Evolutionary conservation across 2,329 filamentous ascomycete genomes (phyloP), one percentile per base, ranked within the genome.

Genomic region (Graphiopsis chlorocephala): DNA sequence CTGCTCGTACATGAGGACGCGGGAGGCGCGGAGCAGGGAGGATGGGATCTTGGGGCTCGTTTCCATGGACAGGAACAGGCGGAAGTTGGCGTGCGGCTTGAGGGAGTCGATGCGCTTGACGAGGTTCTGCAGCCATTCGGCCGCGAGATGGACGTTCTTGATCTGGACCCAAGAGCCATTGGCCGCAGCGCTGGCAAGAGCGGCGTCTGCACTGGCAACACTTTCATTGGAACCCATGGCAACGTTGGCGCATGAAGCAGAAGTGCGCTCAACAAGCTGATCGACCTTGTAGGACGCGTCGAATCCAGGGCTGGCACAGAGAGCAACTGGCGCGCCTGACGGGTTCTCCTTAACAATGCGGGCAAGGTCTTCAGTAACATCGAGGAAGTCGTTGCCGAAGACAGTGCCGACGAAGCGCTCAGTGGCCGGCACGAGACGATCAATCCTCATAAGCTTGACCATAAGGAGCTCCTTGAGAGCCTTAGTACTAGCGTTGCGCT

Each of bases 221-320:
- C 93, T 92, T 82, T 99, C 95, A 74, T 96, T 96, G 53, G 95
- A 98, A 74, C 95, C 95, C 95, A 99, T 99, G 72, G 96, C 96
- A 74, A 99, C 97, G 78, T 97, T 97, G 65, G 93, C 93, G 80
- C 95, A 99, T 63, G 86, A 88, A 60, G 92, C 89, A 65, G 87
- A 86, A 77, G 88, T 89, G 70, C 92, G 87, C 78, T 97, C 92
- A 31, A 98, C 96, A 62, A 99, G 84, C 67, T 89, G 92, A 77
- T 99, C 95, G 66, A 99, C 95, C 83, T 99, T 99, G 87, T 98
- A 99, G 76, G 92, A 97, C 62, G 96, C 96, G 78, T 99, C 95
- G 76, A 99, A 99, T 42, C 95, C 95, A 66, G 94, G 93, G 73
- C 90, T 97, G 6, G 95, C 99, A 72, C 94, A 94, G 38, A 99